A percentile compares a stretch with the other conserved stretches of the same genome.
phyloP scores from a whole-genome alignment of 495 filamentous ascomycete genomes.

The Penicillium angulare region DNA sequence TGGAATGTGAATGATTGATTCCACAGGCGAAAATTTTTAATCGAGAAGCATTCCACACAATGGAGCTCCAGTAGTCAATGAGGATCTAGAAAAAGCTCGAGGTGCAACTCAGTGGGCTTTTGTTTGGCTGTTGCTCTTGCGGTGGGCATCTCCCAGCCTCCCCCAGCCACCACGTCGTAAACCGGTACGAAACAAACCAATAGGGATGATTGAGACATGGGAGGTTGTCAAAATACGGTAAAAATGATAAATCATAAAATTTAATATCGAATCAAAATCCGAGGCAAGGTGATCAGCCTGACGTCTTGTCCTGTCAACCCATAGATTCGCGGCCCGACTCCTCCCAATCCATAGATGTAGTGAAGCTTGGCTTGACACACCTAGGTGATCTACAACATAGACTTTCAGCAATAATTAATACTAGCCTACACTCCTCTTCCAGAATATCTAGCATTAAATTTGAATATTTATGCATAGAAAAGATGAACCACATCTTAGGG shows the following conservation, averaged over 20 bases:
- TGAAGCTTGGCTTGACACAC: conserved; percentile 13
- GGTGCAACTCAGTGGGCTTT: conserved; percentile 20
- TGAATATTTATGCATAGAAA: too few relatives aligned
- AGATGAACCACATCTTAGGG: too few relatives aligned
- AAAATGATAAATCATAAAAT: conserved; percentile 15
- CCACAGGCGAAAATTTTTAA: conserved; percentile 14
- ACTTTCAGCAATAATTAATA: background rate
- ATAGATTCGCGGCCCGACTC: conserved; percentile 11
- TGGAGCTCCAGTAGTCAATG: conserved; percentile 16
- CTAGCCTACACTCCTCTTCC: background rate
- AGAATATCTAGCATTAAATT: background rate
- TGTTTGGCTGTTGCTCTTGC: conserved; percentile 22
- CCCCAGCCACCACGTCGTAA: conserved; percentile 28
- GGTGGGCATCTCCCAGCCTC: conserved; percentile 27
- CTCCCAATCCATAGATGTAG: background rate
- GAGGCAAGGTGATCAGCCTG: conserved; percentile 1
- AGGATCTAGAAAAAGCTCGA: conserved; percentile 5
- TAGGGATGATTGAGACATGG: conserved; percentile 20
- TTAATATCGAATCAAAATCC: background rate
- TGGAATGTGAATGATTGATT: conserved; percentile 16
- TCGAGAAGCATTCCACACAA: conserved; percentile 25
- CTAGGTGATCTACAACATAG: background rate
- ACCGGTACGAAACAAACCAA: conserved; percentile 13
- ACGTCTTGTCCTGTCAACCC: conserved; percentile 1
- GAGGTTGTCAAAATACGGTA: conserved; percentile 14